Conservation (phyloP, 495 filamentous ascomycete species). For the Podospora bellae-mahoneyi region DNA sequence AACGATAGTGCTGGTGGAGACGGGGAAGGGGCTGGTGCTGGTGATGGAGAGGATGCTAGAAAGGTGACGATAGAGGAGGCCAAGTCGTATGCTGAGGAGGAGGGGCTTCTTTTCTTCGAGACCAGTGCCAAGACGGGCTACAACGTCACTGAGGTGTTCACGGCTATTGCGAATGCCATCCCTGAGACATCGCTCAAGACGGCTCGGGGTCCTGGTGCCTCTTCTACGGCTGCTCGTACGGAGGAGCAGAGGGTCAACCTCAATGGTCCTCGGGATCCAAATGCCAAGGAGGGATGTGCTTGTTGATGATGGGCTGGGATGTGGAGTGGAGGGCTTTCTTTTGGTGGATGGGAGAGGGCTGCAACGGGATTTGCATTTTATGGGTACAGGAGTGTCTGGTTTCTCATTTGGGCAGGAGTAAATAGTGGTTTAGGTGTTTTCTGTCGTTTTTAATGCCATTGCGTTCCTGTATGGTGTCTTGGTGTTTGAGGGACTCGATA, state of each 20-base stretch:
- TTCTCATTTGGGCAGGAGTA: constrained; percentile 22
- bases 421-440: constrained; percentile 16
- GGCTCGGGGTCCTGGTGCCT: constrained; percentile 61
- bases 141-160: constrained; percentile 94
- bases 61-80: constrained; percentile 86
- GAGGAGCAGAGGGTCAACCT: constrained; percentile 72
- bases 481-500: neutral
- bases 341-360: constrained; percentile 1
- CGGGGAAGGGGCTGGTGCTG: constrained; percentile 48
- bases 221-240: constrained; percentile 50
- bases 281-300: constrained; percentile 88
- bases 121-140: constrained; percentile 94
- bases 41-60: constrained; percentile 72
- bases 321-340: neutral
- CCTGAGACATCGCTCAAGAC: constrained; percentile 94
- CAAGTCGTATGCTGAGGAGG: constrained; percentile 91
- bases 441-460: neutral
- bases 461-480: neutral
- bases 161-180: constrained; percentile 96
- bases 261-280: constrained; percentile 54
- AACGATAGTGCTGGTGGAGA: constrained; percentile 51
- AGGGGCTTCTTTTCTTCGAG: constrained; percentile 91
- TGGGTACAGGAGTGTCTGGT: constrained; percentile 22
- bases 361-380: constrained; percentile 18
- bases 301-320: constrained; percentile 51